These are phyloP conservation scores for Backusella tarrabulga DNA, from an alignment of 192 early-diverging fungal species.

Conservation along the genomic window DNA sequence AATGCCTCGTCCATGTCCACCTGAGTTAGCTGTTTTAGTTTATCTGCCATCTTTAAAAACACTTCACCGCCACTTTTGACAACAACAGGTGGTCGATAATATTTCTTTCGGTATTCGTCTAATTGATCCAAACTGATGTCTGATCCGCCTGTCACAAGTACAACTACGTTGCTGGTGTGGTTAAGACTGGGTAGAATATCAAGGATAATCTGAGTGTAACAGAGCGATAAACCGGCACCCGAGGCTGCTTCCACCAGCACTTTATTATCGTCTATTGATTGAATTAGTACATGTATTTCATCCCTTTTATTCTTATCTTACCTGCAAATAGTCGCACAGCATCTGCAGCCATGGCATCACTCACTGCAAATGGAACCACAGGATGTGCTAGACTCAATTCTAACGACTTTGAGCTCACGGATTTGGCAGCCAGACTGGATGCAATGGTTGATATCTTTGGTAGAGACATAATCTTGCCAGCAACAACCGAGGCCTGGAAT, in stretches of 20 bases:
- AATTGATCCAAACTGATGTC: constrained; percentile 61
- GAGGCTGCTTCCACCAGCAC: constrained; percentile 62
- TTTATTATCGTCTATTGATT: constrained; percentile 49
- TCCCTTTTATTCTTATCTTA: constrained; percentile 25
- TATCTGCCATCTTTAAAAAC: constrained; percentile 48
- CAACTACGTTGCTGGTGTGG: constrained; percentile 56
- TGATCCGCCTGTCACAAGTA: constrained; percentile 68
- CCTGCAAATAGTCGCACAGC: constrained; percentile 55
- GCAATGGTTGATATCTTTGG: constrained; percentile 48
- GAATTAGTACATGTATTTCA: neutral
- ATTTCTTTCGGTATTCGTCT: constrained; percentile 55
- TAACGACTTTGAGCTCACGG: constrained; percentile 40
- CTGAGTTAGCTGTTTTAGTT: constrained; percentile 23
- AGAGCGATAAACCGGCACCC: constrained; percentile 59
- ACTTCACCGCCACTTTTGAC: constrained; percentile 72
- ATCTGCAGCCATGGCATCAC: constrained; percentile 55
- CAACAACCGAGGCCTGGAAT: constrained; percentile 62
- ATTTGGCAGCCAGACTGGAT: constrained; percentile 42
- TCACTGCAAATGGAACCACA: constrained; percentile 54
- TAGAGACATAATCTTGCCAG: constrained; percentile 46
- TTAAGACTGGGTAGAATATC: constrained; percentile 61
- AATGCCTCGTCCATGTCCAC: constrained; percentile 25
- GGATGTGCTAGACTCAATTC: constrained; percentile 50
- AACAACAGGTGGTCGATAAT: constrained; percentile 61
- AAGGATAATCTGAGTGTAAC: constrained; percentile 57